Percentiles rank a stretch among this genome's conserved stretches.
Evolutionary conservation across 305 asterid species (phyloP).

Genomic region (Solanum chacoense): DNA sequence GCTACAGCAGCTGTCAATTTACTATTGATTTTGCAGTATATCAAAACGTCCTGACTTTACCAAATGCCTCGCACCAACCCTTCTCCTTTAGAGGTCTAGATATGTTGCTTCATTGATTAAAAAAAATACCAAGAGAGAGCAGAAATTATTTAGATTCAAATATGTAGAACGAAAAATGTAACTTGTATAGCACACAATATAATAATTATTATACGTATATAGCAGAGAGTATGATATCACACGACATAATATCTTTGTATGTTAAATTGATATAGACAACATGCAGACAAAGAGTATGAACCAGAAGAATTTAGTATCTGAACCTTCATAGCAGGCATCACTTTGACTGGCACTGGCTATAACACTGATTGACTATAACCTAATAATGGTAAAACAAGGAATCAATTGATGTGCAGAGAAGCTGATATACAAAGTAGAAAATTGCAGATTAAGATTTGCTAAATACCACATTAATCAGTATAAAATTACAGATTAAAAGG

Average conservation of each 20-base stretch:
- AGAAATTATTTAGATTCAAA: background rate
- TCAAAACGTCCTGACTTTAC: background rate
- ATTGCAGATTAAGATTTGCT: background rate
- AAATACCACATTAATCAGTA: background rate
- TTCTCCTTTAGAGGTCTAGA: background rate
- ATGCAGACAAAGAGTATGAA: background rate
- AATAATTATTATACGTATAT: background rate
- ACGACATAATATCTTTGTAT: background rate
- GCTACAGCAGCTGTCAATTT: background rate
- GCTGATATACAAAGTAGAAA: background rate
- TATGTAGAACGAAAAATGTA: background rate
- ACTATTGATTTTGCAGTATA: background rate
- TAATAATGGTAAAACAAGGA: background rate
- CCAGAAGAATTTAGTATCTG: background rate
- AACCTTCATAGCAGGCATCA: conserved; percentile 7
- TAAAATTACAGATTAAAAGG: background rate
- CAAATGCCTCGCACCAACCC: background rate
- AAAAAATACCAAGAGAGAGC: background rate
- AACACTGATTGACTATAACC: background rate
- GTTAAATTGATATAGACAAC: background rate
- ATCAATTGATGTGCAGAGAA: background rate
- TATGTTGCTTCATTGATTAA: background rate
- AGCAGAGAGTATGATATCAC: background rate
- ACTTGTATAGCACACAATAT: background rate
- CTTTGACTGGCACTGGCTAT: background rate